phyloP scores from a whole-genome alignment of 495 filamentous ascomycete genomes.

The Xylaria sp. region DNA sequence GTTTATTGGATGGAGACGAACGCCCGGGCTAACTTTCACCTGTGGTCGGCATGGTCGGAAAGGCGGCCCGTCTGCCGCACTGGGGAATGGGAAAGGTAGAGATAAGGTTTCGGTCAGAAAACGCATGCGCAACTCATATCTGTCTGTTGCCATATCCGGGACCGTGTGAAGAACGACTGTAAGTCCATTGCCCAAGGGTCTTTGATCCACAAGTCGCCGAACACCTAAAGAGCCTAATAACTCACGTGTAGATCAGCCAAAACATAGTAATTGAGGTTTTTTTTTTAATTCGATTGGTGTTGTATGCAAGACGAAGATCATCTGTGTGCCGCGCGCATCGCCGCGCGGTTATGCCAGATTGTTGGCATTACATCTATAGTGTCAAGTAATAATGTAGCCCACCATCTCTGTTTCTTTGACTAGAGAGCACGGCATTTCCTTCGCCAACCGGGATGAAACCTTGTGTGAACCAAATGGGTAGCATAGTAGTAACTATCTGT shows the following conservation, averaged over 20 bases:
- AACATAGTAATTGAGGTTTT: conserved; percentile 16
- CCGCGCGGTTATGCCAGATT: conserved; percentile 28
- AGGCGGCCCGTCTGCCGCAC: conserved; percentile 24
- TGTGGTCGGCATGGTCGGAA: conserved; percentile 15
- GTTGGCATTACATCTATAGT: conserved; percentile 11
- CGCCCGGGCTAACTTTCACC: conserved; percentile 14
- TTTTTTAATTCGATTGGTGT: conserved; percentile 19
- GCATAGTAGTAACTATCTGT: background rate
- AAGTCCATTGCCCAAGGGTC: background rate
- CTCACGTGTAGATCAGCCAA: conserved; percentile 18
- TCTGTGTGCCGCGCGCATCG: conserved; percentile 25
- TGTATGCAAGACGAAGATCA: conserved; percentile 25
- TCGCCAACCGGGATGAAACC: conserved; percentile 30
- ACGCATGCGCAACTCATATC: conserved; percentile 12
- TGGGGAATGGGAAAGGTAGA: background rate
- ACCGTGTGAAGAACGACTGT: background rate
- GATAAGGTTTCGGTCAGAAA: conserved; percentile 23
- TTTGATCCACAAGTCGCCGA: conserved; percentile 18
- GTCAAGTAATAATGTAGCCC: conserved; percentile 5
- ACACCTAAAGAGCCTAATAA: conserved; percentile 30
- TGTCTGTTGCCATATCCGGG: conserved; percentile 12
- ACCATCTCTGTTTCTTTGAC: conserved; percentile 14
- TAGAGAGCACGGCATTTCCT: conserved; percentile 17
- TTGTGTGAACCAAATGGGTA: conserved; percentile 8
- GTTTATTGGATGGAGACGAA: conserved; percentile 19